Percentiles rank a stretch among this genome's conserved stretches.
phyloP scores from a whole-genome alignment of 2,329 filamentous ascomycete species.

The Orbilia ellipsospora region DNA sequence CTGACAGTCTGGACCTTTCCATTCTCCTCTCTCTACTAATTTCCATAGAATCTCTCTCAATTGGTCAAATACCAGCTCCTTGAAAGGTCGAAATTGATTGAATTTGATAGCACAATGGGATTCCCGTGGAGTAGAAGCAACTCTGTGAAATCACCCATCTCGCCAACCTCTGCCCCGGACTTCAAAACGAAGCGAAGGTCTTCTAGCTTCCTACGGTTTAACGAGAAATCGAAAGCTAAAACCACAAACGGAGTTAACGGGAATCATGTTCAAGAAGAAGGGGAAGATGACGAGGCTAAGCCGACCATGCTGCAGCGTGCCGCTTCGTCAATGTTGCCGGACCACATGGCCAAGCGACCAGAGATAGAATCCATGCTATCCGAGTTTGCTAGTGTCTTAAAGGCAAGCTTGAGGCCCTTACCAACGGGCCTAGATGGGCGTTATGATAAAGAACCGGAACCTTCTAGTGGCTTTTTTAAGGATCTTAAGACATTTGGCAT shows the following conservation, averaged over 20 bases:
- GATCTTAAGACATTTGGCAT: constrained; percentile 55
- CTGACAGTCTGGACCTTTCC: not conserved
- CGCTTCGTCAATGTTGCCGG: constrained; percentile 46
- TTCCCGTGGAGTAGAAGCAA: constrained; percentile 43
- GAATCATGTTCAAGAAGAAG: constrained; percentile 10
- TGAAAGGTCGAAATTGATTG: no score
- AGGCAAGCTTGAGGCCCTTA: constrained; percentile 40
- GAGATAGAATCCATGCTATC: constrained; percentile 49
- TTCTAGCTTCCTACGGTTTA: constrained; percentile 41
- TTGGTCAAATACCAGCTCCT: not conserved
- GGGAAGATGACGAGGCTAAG: constrained; percentile 31
- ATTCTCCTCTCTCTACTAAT: not conserved
- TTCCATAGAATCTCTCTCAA: not conserved
- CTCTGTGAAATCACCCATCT: constrained; percentile 28
- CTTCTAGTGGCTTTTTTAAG: constrained; percentile 45
- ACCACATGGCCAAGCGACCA: constrained; percentile 45
- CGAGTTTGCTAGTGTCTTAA: constrained; percentile 39
- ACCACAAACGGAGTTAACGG: not conserved
- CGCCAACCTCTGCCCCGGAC: constrained; percentile 13
- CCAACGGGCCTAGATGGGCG: constrained; percentile 12
- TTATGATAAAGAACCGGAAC: constrained; percentile 41
- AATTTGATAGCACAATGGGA: constrained; percentile 15
- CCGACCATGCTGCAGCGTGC: constrained; percentile 41
- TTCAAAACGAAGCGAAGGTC: constrained; percentile 36
- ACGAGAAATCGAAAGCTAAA: constrained; percentile 38